Base-by-base conservation (phyloP, 1,284 basidiomycete genomes). In the Ceratobasidium sp. region DNA sequence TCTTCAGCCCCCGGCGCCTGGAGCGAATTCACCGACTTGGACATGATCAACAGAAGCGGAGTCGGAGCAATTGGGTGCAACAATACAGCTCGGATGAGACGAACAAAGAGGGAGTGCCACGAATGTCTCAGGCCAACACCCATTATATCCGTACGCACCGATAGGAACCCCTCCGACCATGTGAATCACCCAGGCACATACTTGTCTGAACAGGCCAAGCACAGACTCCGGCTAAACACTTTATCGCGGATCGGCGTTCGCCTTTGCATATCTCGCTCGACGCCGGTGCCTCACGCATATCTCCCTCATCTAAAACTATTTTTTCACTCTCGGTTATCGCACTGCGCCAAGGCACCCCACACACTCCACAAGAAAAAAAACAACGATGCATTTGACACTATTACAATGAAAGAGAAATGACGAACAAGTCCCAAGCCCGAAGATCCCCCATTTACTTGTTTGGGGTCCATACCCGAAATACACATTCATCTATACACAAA, bases 171-270 rank as follows among this genome's bases (percentile, higher is more conserved):
- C 4, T 18, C 10, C 48, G 28, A n/a, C 61, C 61, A 67, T 67
- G 62, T 67, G 62, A 67, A 67, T 52, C 23, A n/a, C 12, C 36
- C 62, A 67, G 62, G 62, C 48, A 67, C 62, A 14, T 6, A 18
- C 48, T 3, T 26, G 39, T 45, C 34, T 23, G 39, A n/a, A 23
- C 36, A 39, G 14, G 43, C 43, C 43, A 45, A 45, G 43, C 43
- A 10, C 43, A 18, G 36, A 39, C 36, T 14, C 36, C 36, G 36
- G 36, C 5, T 39, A 39, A 39, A 39, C 14, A 39, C 14, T 39
- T 39, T 39, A 39, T 39, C 36, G 6, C 14, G 6, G 36, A 39
- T 39, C 36, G 36, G 36, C 36, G 36, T 39, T 39, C 36, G 34
- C 39, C 34, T 59, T 8, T 23, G 26, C 52, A 58, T 34, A 10